Evolutionary conservation across 2,329 filamentous ascomycete species (phyloP).

Genomic region (Fonsecaea pugnacius): DNA sequence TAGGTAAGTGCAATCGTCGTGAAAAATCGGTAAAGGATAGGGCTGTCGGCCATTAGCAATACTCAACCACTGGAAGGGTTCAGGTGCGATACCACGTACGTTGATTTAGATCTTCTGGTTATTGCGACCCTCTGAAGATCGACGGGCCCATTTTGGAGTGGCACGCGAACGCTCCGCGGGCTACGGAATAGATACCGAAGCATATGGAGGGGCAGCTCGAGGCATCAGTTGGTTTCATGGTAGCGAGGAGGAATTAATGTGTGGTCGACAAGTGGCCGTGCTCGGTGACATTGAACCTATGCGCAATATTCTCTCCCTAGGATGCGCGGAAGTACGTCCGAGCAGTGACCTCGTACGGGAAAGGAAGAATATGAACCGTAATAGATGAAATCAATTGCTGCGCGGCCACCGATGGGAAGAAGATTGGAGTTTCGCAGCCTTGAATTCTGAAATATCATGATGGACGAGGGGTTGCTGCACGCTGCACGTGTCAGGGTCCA

Average conservation of each 20-base stretch:
- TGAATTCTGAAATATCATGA: not conserved
- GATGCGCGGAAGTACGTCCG: not conserved
- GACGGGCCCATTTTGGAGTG: conserved; percentile 31
- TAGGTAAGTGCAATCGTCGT: conserved; percentile 32
- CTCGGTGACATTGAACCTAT: not conserved
- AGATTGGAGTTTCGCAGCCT: not conserved
- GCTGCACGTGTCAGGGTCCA: not conserved
- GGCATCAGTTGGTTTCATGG: conserved; percentile 24
- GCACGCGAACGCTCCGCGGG: conserved; percentile 35
- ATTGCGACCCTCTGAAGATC: conserved; percentile 34
- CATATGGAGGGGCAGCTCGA: conserved; percentile 24
- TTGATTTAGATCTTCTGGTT: conserved; percentile 25
- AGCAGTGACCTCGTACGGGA: not conserved
- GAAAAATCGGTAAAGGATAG: conserved; percentile 30
- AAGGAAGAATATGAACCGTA: not conserved
- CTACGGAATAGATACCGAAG: conserved; percentile 36
- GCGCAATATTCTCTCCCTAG: not conserved
- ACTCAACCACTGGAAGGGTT: not conserved
- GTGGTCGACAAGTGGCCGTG: not conserved
- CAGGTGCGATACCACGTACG: conserved; percentile 22
- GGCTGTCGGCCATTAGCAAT: conserved; percentile 21
- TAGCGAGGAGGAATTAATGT: conserved; percentile 17
- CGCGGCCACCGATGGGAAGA: not conserved
- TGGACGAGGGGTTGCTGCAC: not conserved
- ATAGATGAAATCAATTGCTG: not conserved